Evolutionary conservation across 2,329 filamentous ascomycete species (phyloP).

Genomic region (Raffaelea arxii): DNA sequence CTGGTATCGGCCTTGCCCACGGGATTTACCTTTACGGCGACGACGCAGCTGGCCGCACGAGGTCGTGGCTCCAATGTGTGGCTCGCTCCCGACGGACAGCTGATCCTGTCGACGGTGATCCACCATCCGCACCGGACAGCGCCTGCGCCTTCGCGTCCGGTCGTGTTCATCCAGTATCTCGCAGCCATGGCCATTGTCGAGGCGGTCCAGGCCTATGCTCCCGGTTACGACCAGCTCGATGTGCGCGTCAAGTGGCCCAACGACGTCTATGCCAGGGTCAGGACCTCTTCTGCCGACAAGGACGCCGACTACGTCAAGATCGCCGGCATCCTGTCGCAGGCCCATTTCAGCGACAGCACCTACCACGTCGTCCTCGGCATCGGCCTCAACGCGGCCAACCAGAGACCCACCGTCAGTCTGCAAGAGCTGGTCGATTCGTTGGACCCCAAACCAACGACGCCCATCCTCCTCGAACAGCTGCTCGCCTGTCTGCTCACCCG

Average conservation of each 20-base stretch:
- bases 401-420: constrained; percentile 77
- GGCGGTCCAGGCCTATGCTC: constrained; percentile 71
- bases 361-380: constrained; percentile 83
- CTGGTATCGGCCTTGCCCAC: constrained; percentile 67
- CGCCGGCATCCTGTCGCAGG: constrained; percentile 86
- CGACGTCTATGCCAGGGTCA: constrained; percentile 74
- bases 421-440: constrained; percentile 47
- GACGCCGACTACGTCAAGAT: constrained; percentile 64
- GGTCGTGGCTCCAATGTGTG: constrained; percentile 90
- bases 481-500: constrained; percentile 70
- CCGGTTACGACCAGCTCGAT: constrained; percentile 63
- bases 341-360: constrained; percentile 62
- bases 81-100: constrained; percentile 77
- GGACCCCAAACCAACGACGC: constrained; percentile 30
- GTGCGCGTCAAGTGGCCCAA: constrained; percentile 97
- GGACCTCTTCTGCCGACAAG: constrained; percentile 30
- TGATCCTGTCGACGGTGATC: constrained; percentile 83
- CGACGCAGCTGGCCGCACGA: constrained; percentile 77
- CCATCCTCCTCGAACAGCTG: constrained; percentile 65
- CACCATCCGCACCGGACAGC: constrained; percentile 72
- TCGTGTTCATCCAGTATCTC: constrained; percentile 92
- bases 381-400: constrained; percentile 78
- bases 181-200: constrained; percentile 79
- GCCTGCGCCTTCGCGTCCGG: constrained; percentile 49
- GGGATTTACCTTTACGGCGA: constrained; percentile 82